Percentiles rank a stretch among this genome's conserved stretches.
Conservation (phyloP, 805 yeast genomes). For the Hyphopichia homilentoma region DNA sequence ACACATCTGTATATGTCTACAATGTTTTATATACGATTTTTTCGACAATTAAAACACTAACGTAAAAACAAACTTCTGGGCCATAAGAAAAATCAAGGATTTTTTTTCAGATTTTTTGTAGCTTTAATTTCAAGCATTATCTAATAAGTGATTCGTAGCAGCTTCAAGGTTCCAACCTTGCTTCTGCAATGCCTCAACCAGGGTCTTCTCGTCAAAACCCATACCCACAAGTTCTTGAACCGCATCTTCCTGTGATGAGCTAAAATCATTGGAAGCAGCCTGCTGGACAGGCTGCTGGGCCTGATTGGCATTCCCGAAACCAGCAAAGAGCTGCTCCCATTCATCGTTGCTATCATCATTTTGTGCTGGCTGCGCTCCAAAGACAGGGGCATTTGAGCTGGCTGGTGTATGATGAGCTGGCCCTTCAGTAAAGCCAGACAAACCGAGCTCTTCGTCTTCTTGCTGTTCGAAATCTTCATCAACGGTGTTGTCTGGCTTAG, state of each 20-base stretch:
- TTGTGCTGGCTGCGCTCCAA: slow-evolving; percentile 25
- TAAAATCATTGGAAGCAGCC: slow-evolving; percentile 7
- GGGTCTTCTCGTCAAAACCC: slow-evolving; percentile 76
- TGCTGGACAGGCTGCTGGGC: slow-evolving; percentile 17
- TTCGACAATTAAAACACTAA: background rate
- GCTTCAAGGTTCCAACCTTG: slow-evolving; percentile 74
- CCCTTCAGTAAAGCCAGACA: slow-evolving; percentile 28
- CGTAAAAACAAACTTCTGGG: background rate
- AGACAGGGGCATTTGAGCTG: slow-evolving; percentile 38
- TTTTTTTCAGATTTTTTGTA: too few relatives aligned
- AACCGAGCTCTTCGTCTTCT: slow-evolving; percentile 19
- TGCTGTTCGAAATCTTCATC: slow-evolving; percentile 24
- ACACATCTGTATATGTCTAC: background rate
- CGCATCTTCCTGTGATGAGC: slow-evolving; percentile 49
- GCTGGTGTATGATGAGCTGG: slow-evolving; percentile 11
- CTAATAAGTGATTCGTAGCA: slow-evolving; percentile 84
- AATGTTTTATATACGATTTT: background rate
- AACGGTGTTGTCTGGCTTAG: slow-evolving; percentile 22
- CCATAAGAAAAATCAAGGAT: background rate
- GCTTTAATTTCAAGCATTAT: slow-evolving; percentile 55
- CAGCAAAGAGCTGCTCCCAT: slow-evolving; percentile 93
- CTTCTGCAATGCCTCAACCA: slow-evolving; percentile 61
- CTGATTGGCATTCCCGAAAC: slow-evolving; percentile 57
- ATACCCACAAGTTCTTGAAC: slow-evolving; percentile 79
- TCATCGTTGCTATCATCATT: slow-evolving; percentile 54